Evolutionary conservation across 2,329 filamentous ascomycete species (phyloP), one percentile per base, ranked within the genome.

Genomic region (Cordyceps militaris): DNA sequence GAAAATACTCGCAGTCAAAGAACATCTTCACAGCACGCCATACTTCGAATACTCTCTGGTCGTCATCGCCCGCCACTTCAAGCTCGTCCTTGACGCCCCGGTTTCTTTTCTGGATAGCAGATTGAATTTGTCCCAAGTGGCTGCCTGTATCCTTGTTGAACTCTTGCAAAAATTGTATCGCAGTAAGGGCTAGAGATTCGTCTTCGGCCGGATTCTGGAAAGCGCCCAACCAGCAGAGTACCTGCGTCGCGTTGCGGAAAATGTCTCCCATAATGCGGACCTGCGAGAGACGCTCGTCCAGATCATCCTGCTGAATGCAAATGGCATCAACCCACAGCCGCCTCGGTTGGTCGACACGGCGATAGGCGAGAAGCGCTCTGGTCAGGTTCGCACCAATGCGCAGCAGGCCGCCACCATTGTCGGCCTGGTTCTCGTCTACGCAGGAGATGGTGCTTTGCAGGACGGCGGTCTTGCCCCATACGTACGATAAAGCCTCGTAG

Each of bases 241-340:
- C 59, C 10, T 54, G 43, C 1, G 42, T 59, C 3, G 63, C 60
- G 3, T 49, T 46, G 16, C 36, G 26, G 10, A 63, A 65, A n/a
- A 64, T 63, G 16, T 61, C 52, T 0, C 61, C 60, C 63, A 64
- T 65, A 19, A 63, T 55, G 24, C 57, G 58, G 8, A 65, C 63
- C 43, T 65, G 63, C 7, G 49, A 24, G 1, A 57, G 49, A 9
- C 59, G 58, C 49, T 64, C 63, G 2, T 26, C n/a, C 26, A 52
- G 9, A 13, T 61, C 57, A 8, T 34, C 11, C 38, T 65, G 62
- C 24, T 63, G 57, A 38, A 64, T 64, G 43, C 61, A 65, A 1
- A 64, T 54, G 9, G 63, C 63, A 43, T 65, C 63, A 13, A 61
- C 50, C 63, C 63, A 65, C 3, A 64, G 56, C 8, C 47, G 30